Conservation (phyloP, 2,329 filamentous ascomycete genomes). For the Fusarium falciforme region DNA sequence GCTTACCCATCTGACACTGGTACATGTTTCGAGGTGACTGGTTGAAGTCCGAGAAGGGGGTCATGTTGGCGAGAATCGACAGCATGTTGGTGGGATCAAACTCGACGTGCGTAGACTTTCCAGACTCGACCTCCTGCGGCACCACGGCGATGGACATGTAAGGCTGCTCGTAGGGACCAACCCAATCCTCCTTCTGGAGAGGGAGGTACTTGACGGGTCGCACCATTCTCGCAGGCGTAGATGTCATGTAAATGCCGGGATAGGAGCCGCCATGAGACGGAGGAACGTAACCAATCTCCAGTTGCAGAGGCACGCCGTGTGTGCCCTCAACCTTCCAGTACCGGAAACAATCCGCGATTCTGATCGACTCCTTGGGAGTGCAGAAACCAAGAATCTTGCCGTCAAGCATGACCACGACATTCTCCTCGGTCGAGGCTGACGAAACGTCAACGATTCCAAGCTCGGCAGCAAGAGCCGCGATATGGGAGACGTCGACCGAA, state of each 20-base stretch:
- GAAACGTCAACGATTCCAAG: conserved; percentile 83
- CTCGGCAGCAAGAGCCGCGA: conserved; percentile 80
- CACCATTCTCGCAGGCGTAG: conserved; percentile 86
- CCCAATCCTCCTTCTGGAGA: conserved; percentile 84
- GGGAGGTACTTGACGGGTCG: conserved; percentile 93
- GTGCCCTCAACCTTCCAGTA: conserved; percentile 95
- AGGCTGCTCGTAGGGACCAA: conserved; percentile 94
- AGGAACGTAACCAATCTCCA: conserved; percentile 94
- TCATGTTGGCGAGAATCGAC: conserved; percentile 98
- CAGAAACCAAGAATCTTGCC: conserved; percentile 92
- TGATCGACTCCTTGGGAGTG: conserved; percentile 81
- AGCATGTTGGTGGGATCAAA: conserved; percentile 95
- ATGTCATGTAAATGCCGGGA: conserved; percentile 94
- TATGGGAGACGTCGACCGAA: conserved; percentile 76
- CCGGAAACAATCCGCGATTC: conserved; percentile 86
- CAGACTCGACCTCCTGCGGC: conserved; percentile 88
- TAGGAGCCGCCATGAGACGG: conserved; percentile 93
- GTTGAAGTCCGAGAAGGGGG: conserved; percentile 98
- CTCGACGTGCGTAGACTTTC: conserved; percentile 92
- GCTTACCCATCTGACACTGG: conserved; percentile 99
- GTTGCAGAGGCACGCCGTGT: conserved; percentile 81
- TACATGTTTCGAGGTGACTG: conserved; percentile 99
- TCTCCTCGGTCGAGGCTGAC: conserved; percentile 83
- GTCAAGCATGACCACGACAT: conserved; percentile 89
- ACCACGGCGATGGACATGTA: conserved; percentile 98